A percentile compares a stretch with the other conserved stretches of the same genome.
Evolutionary conservation across 2,329 filamentous ascomycete genomes (phyloP).

Genomic region (Dryadomyces sulphureus): DNA sequence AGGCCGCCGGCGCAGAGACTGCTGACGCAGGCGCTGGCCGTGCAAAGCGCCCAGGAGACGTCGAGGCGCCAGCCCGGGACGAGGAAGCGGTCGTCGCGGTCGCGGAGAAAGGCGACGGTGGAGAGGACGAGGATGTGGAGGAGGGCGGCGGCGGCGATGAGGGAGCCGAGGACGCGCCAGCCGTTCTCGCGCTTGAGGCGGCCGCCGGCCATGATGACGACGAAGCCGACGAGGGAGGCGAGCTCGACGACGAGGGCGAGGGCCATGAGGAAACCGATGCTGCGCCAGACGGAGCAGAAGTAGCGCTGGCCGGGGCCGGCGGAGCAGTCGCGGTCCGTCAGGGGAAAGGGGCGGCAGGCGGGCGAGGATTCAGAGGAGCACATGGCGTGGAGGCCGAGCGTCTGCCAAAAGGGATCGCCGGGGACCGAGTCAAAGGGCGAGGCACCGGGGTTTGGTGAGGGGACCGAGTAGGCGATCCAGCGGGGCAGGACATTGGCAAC

Average conservation of each 20-base stretch:
- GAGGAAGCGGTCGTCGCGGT: constrained; percentile 71
- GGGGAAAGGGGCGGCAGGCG: constrained; percentile 54
- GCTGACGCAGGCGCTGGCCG: constrained; percentile 37
- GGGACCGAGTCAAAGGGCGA: constrained; percentile 15
- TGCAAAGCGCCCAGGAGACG: constrained; percentile 60
- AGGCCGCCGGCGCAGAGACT: constrained; percentile 43
- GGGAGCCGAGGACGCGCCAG: constrained; percentile 58
- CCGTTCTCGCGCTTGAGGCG: constrained; percentile 67
- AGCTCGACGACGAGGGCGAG: constrained; percentile 73
- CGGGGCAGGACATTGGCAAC: constrained; percentile 52
- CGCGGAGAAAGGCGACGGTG: constrained; percentile 70
- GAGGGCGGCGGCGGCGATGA: constrained; percentile 51
- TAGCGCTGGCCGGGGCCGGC: constrained; percentile 41
- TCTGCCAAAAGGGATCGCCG: constrained; percentile 33
- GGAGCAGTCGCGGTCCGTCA: constrained; percentile 43
- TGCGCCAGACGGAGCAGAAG: constrained; percentile 89
- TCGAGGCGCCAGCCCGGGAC: constrained; percentile 68
- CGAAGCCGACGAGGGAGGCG: constrained; percentile 64
- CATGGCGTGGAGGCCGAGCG: constrained; percentile 65
- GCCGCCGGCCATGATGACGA: constrained; percentile 63
- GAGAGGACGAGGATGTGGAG: constrained; percentile 65
- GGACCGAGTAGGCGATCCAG: constrained; percentile 53
- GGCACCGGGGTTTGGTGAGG: constrained; percentile 9
- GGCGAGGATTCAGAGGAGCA: constrained; percentile 56
- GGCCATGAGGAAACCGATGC: constrained; percentile 73